phyloP scores from a whole-genome alignment of 1,284 basidiomycete genomes.

The Afroboletus lepidellus region DNA sequence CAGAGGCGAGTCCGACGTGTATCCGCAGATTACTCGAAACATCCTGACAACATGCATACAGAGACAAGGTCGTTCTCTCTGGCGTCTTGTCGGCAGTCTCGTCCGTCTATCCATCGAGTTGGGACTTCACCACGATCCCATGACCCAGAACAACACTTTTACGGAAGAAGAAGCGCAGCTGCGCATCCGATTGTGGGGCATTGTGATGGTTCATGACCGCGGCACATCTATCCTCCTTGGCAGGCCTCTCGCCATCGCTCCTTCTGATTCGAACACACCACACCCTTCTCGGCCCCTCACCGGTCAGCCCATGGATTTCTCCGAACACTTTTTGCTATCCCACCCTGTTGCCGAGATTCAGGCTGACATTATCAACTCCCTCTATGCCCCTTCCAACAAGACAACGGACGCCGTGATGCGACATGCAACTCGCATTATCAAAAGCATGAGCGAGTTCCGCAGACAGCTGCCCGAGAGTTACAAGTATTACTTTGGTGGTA shows the following conservation, averaged over 20 bases:
- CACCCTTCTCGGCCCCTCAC: slow-evolving; percentile 54
- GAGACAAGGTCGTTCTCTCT: slow-evolving; percentile 80
- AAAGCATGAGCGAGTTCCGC: slow-evolving; percentile 67
- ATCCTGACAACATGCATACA: slow-evolving; percentile 31
- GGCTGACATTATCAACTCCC: slow-evolving; percentile 79
- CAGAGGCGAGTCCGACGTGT: slow-evolving; percentile 57
- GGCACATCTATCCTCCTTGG: slow-evolving; percentile 82
- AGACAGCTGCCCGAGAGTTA: slow-evolving; percentile 66
- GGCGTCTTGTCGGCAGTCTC: slow-evolving; percentile 79
- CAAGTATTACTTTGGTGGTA: slow-evolving; percentile 68
- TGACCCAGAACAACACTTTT: slow-evolving; percentile 61
- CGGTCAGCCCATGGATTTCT: slow-evolving; percentile 42
- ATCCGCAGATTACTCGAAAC: not conserved
- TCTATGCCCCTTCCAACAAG: slow-evolving; percentile 71
- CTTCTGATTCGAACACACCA: slow-evolving; percentile 75
- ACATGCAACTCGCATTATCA: slow-evolving; percentile 73
- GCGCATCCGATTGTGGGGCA: slow-evolving; percentile 77
- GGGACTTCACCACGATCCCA: slow-evolving; percentile 80
- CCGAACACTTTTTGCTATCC: slow-evolving; percentile 71
- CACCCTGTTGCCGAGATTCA: slow-evolving; percentile 75
- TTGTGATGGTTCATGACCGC: slow-evolving; percentile 78
- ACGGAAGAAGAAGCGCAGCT: slow-evolving; percentile 70
- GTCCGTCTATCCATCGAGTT: slow-evolving; percentile 77
- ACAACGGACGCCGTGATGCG: slow-evolving; percentile 66
- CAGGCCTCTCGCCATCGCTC: slow-evolving; percentile 76